A percentile compares a stretch with the other conserved stretches of the same genome.
These are phyloP conservation scores for Nevesoporus exiguus DNA, from an alignment of 768 basidiomycete species.

Conservation along the genomic window DNA sequence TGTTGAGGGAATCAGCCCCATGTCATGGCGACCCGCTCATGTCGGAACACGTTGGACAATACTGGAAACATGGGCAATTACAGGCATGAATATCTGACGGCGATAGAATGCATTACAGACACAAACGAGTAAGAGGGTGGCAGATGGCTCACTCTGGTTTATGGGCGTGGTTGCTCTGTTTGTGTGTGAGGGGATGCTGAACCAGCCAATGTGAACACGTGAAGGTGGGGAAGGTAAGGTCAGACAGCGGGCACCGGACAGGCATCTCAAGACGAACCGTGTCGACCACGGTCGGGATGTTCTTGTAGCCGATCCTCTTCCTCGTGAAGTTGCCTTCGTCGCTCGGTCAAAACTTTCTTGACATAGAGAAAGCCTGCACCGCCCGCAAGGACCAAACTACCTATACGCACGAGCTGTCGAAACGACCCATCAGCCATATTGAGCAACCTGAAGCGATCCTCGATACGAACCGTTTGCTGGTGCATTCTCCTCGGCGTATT, in stretches of 20 bases:
- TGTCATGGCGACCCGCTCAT: conserved; percentile 1
- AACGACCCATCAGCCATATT: not conserved
- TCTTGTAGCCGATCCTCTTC: conserved; percentile 18
- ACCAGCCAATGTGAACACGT: not conserved
- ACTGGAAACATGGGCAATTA: not conserved
- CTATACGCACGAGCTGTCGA: conserved; percentile 24
- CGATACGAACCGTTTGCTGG: conserved; percentile 16
- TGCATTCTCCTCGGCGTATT: conserved; percentile 14
- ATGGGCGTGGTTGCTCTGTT: conserved; percentile 4
- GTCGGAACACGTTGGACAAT: conserved; percentile 1
- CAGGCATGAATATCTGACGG: not conserved
- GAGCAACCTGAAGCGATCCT: not conserved
- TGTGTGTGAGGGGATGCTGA: conserved; percentile 6
- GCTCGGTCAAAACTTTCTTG: conserved; percentile 26
- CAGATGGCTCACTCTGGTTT: not conserved
- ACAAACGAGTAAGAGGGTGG: not conserved
- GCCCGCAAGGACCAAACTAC: conserved; percentile 26
- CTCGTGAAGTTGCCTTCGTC: conserved; percentile 22
- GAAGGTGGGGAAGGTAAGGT: conserved; percentile 2
- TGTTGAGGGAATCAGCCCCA: not conserved
- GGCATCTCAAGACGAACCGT: not conserved
- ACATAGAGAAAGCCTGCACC: conserved; percentile 31
- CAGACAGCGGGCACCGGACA: conserved; percentile 5
- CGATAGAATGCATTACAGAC: not conserved
- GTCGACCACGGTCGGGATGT: conserved; percentile 1